Conservation (phyloP, 208 protist genomes). For the Trypanosoma cruzi region DNA sequence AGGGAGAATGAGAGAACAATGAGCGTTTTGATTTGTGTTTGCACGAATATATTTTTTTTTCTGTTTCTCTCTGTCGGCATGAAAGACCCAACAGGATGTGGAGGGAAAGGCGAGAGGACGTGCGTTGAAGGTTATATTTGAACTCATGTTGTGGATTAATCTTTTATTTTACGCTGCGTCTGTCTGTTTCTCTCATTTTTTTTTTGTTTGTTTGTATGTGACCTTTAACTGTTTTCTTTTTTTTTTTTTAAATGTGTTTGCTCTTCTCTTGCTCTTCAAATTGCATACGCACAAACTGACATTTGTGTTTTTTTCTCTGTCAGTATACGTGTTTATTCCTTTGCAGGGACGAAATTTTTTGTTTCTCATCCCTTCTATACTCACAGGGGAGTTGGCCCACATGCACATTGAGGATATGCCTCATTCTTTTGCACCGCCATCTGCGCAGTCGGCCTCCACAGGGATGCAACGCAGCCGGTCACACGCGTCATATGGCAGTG, state of each 20-base stretch:
- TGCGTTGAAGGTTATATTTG: too few species aligned
- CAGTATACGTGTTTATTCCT: too few species aligned
- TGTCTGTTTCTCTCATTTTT: not conserved
- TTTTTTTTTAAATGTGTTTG: slow-evolving; percentile 6
- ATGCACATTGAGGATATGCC: slow-evolving; percentile 12
- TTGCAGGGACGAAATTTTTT: too few species aligned
- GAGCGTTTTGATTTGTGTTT: not conserved
- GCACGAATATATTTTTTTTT: not conserved
- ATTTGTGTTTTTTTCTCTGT: slow-evolving; percentile 4
- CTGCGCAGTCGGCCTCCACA: not conserved
- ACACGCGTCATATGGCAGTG: not conserved
- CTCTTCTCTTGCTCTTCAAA: not conserved
- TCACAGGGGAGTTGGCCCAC: not conserved
- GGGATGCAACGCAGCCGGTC: not conserved
- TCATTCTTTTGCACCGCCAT: not conserved
- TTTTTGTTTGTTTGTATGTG: not conserved
- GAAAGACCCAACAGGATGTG: not conserved
- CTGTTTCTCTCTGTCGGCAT: not conserved
- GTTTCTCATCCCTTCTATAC: not conserved
- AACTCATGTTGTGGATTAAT: too few species aligned
- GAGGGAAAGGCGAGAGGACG: not conserved
- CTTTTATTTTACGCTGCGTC: too few species aligned
- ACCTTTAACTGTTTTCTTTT: slow-evolving; percentile 1
- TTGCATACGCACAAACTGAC: too few species aligned
- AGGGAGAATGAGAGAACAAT: slow-evolving; percentile 37